phyloP scores from a whole-genome alignment of 2,329 filamentous ascomycete genomes.

The Colletotrichum neosansevieriae region DNA sequence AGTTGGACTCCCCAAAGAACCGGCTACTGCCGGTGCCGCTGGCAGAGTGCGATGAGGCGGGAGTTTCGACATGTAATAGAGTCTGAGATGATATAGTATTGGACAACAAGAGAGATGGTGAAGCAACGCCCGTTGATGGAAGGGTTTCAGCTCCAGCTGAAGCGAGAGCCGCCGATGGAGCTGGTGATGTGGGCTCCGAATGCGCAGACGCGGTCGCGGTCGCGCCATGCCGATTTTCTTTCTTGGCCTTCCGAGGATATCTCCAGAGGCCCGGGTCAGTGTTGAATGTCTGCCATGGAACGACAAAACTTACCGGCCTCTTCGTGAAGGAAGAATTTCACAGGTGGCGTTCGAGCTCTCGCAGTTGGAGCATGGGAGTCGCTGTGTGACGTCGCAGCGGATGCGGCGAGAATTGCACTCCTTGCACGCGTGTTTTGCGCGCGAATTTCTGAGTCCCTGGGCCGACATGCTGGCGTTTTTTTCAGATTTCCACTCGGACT shows the following conservation, averaged over 20 bases:
- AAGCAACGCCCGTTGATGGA: conserved; percentile 25
- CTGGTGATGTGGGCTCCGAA: not conserved
- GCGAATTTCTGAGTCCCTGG: conserved; percentile 34
- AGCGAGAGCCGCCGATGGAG: conserved; percentile 12
- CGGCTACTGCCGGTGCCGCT: too few species aligned
- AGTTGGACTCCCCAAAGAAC: too few species aligned
- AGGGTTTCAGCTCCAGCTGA: conserved; percentile 26
- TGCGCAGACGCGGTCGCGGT: conserved; percentile 10
- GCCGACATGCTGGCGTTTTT: not conserved
- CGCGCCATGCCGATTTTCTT: conserved; percentile 14
- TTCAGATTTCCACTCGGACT: accelerated
- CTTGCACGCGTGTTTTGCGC: conserved; percentile 43
- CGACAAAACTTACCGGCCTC: conserved; percentile 26
- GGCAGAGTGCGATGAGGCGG: too few species aligned
- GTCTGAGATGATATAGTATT: too few species aligned
- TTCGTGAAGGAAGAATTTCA: conserved; percentile 40
- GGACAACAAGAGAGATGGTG: conserved; percentile 6
- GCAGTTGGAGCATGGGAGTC: conserved; percentile 42
- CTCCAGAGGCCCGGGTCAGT: conserved; percentile 1
- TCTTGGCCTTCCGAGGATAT: conserved; percentile 40
- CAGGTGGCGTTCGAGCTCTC: conserved; percentile 35
- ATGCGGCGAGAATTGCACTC: conserved; percentile 43
- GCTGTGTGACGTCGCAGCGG: conserved; percentile 42
- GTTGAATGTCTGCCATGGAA: not conserved
- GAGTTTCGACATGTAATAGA: too few species aligned